These are phyloP conservation scores for Trichomonas vaginalis DNA, from an alignment of 208 protist species.

Conservation along the genomic window DNA sequence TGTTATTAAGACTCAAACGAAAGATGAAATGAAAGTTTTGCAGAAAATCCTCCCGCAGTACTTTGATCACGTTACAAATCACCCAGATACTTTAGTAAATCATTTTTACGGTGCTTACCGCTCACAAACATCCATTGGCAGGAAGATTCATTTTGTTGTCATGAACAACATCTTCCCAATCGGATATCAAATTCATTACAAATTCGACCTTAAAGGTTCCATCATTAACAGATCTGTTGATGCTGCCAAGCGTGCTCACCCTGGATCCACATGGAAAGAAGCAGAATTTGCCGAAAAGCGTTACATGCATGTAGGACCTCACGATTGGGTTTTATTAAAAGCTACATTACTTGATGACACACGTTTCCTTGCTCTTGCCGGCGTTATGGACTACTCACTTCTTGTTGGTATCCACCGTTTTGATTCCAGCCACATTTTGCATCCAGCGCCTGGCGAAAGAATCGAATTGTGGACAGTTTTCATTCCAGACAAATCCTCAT, in stretches of 20 bases:
- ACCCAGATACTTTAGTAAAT: constrained; percentile 18
- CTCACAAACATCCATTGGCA: not conserved
- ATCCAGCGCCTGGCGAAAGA: not conserved
- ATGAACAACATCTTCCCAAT: constrained; percentile 20
- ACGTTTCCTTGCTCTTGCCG: not conserved
- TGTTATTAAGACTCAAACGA: constrained; percentile 23
- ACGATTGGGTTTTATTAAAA: not conserved
- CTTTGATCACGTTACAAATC: not conserved
- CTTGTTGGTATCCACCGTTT: constrained; percentile 20
- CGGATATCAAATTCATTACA: constrained; percentile 16
- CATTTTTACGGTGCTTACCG: constrained; percentile 18
- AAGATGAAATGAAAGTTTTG: constrained; percentile 7
- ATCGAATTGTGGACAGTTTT: not conserved
- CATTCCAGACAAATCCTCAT: not conserved
- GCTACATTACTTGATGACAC: constrained; percentile 4
- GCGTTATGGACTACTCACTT: constrained; percentile 21
- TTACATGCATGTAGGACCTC: not conserved
- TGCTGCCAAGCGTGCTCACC: not conserved
- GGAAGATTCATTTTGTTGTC: not conserved
- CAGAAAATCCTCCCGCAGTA: not conserved
- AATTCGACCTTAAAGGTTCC: constrained; percentile 24
- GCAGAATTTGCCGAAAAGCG: not conserved
- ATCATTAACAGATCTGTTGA: not conserved
- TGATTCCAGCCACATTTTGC: not conserved
- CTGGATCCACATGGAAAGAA: not conserved